phyloP scores from a whole-genome alignment of 257 asterid species.

The Nicotiana knightiana region DNA sequence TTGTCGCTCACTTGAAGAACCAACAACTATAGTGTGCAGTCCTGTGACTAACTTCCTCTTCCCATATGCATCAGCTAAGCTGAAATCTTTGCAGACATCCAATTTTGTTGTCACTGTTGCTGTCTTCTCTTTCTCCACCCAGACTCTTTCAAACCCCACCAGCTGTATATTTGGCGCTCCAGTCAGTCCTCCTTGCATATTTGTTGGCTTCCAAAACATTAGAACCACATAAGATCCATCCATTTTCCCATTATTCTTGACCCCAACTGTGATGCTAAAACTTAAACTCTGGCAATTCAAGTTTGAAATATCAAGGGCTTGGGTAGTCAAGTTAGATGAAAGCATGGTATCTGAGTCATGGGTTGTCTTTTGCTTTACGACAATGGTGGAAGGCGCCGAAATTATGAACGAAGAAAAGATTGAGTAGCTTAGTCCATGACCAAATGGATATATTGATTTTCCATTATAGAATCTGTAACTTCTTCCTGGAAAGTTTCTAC shows the following conservation, averaged over 20 bases:
- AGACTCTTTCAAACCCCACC: slow-evolving; percentile 24
- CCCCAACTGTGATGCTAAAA: slow-evolving; percentile 12
- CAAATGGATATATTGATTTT: slow-evolving; percentile 15
- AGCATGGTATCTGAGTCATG: background rate
- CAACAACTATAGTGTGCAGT: slow-evolving; percentile 12
- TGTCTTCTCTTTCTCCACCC: slow-evolving; percentile 7
- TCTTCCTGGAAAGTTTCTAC: slow-evolving; percentile 21
- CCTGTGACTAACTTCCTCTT: slow-evolving; percentile 21
- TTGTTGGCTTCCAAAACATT: slow-evolving; percentile 26
- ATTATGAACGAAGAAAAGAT: slow-evolving; percentile 14
- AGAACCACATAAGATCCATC: slow-evolving; percentile 27
- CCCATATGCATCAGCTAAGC: slow-evolving; percentile 18
- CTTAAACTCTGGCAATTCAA: slow-evolving; percentile 12
- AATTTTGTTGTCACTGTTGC: slow-evolving; percentile 5
- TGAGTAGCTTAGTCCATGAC: slow-evolving; percentile 28
- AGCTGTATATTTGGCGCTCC: slow-evolving; percentile 23
- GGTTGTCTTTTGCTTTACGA: background rate
- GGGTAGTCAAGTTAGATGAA: background rate
- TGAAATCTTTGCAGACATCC: slow-evolving; percentile 28
- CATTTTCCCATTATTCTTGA: slow-evolving; percentile 18
- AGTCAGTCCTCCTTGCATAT: background rate
- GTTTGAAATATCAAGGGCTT: slow-evolving; percentile 12
- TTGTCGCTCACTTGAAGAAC: slow-evolving; percentile 21
- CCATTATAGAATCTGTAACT: slow-evolving; percentile 24
- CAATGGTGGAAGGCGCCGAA: slow-evolving; percentile 21